Percentiles rank a stretch among this genome's conserved stretches.
phyloP scores from a whole-genome alignment of 164 flowering plant genomes.

The Paratinospora sagittata region DNA sequence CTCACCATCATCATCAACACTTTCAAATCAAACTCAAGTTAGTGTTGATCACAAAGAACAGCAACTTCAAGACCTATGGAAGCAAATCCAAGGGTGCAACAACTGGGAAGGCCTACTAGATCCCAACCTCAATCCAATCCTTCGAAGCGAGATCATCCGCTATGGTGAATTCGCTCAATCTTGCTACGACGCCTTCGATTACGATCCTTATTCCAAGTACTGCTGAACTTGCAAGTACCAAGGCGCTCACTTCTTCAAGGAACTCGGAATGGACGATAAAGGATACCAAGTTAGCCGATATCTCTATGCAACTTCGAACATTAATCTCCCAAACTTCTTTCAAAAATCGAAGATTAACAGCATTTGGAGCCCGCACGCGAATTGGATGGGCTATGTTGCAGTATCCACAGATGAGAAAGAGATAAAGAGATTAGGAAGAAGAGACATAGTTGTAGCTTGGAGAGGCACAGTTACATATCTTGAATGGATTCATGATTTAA shows the following conservation, averaged over 20 bases:
- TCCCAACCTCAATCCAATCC: slow-evolving; percentile 50
- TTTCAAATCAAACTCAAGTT: not conserved
- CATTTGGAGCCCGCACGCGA: slow-evolving; percentile 72
- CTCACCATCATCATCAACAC: not conserved
- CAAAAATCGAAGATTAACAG: slow-evolving; percentile 39
- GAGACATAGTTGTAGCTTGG: slow-evolving; percentile 71
- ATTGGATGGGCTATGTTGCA: slow-evolving; percentile 89
- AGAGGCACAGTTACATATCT: slow-evolving; percentile 78
- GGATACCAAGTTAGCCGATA: slow-evolving; percentile 49
- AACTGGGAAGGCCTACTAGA: slow-evolving; percentile 63
- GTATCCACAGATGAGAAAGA: slow-evolving; percentile 47
- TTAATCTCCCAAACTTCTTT: slow-evolving; percentile 74
- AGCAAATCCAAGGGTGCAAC: slow-evolving; percentile 49
- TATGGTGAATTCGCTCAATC: slow-evolving; percentile 76
- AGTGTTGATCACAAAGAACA: slow-evolving; percentile 18
- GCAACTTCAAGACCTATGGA: slow-evolving; percentile 42
- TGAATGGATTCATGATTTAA: slow-evolving; percentile 74
- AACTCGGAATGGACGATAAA: slow-evolving; percentile 33
- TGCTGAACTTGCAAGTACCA: slow-evolving; percentile 64
- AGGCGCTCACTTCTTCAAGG: slow-evolving; percentile 44
- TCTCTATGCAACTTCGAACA: slow-evolving; percentile 72
- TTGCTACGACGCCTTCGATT: slow-evolving; percentile 78
- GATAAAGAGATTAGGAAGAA: slow-evolving; percentile 50
- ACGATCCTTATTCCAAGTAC: slow-evolving; percentile 63
- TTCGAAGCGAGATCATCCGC: slow-evolving; percentile 57